A percentile compares a stretch with the other conserved stretches of the same genome.
Evolutionary conservation across 257 asterid genomes (phyloP).

Genomic region (Gardenia jasminoides): DNA sequence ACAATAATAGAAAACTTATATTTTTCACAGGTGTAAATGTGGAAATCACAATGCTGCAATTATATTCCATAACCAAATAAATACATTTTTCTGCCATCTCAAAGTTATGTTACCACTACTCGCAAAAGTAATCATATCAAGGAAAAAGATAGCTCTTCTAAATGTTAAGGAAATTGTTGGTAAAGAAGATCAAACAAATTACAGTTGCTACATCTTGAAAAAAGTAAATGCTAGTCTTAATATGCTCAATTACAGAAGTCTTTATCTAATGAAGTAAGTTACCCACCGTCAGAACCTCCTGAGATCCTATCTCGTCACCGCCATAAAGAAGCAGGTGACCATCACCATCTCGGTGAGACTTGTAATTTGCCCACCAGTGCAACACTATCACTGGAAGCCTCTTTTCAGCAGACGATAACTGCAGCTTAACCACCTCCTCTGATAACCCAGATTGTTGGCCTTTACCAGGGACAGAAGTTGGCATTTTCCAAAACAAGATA

Average conservation of each 20-base stretch:
- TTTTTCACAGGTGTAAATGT: too few relatives aligned
- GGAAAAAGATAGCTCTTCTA: not conserved
- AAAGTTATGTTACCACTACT: not conserved
- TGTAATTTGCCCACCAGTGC: slow-evolving; percentile 62
- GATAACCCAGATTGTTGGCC: slow-evolving; percentile 46
- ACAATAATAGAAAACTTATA: not conserved
- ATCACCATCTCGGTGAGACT: slow-evolving; percentile 48
- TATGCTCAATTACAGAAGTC: not conserved
- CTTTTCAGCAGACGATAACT: slow-evolving; percentile 73
- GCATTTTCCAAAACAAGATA: slow-evolving; percentile 75
- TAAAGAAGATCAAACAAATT: not conserved
- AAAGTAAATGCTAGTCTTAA: not conserved
- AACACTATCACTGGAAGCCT: slow-evolving; percentile 85
- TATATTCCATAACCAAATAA: not conserved
- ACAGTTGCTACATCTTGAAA: not conserved
- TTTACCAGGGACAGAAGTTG: slow-evolving; percentile 41
- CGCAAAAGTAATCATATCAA: not conserved
- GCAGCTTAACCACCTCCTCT: slow-evolving; percentile 65
- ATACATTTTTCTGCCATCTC: not conserved
- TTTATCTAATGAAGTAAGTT: slow-evolving; percentile 10
- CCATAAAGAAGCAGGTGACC: slow-evolving; percentile 85
- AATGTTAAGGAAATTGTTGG: not conserved
- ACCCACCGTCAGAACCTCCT: slow-evolving; percentile 83
- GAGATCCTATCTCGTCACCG: slow-evolving; percentile 85
- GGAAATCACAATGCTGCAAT: not conserved